Evolutionary conservation across 805 yeast species (phyloP).

Genomic region (Kazachstania psychrophila): DNA sequence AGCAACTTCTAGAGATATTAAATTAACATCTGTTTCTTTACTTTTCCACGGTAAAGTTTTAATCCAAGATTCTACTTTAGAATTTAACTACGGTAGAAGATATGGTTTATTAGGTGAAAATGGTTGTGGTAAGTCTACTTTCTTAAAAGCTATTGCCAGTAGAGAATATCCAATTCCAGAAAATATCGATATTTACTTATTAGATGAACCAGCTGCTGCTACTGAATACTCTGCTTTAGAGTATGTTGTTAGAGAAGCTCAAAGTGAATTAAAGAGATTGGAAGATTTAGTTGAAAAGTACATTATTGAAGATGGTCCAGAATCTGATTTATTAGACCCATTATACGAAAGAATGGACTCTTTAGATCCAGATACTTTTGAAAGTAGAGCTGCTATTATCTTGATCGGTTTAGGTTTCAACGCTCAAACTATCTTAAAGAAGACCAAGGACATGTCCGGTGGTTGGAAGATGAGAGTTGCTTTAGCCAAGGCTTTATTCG

Average conservation of each 20-base stretch:
- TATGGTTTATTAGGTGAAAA: slow-evolving; percentile 97
- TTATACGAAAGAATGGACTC: slow-evolving; percentile 91
- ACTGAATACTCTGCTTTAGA: slow-evolving; percentile 86
- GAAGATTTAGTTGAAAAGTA: slow-evolving; percentile 87
- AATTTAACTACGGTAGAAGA: slow-evolving; percentile 94
- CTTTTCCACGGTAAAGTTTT: slow-evolving; percentile 96
- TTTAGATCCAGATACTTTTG: slow-evolving; percentile 94
- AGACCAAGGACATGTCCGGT: slow-evolving; percentile 98
- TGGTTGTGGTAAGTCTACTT: slow-evolving; percentile 98
- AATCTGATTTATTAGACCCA: slow-evolving; percentile 73
- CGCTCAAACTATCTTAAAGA: slow-evolving; percentile 74
- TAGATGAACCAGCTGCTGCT: slow-evolving; percentile 97
- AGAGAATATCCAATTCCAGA: slow-evolving; percentile 95
- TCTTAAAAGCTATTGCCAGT: slow-evolving; percentile 86
- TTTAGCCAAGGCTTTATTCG: slow-evolving; percentile 92
- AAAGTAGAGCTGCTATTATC: slow-evolving; percentile 91
- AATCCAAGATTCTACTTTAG: slow-evolving; percentile 83
- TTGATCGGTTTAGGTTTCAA: slow-evolving; percentile 96
- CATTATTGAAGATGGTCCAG: slow-evolving; percentile 90
- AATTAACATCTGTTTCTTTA: slow-evolving; percentile 79
- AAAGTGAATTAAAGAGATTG: slow-evolving; percentile 77
- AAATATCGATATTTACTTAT: slow-evolving; percentile 77
- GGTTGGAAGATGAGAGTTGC: slow-evolving; percentile 99
- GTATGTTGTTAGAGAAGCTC: slow-evolving; percentile 96
- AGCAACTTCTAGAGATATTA: slow-evolving; percentile 86